Base-by-base conservation (phyloP, 495 filamentous ascomycete genomes). In the Trichoderma gamsii region DNA sequence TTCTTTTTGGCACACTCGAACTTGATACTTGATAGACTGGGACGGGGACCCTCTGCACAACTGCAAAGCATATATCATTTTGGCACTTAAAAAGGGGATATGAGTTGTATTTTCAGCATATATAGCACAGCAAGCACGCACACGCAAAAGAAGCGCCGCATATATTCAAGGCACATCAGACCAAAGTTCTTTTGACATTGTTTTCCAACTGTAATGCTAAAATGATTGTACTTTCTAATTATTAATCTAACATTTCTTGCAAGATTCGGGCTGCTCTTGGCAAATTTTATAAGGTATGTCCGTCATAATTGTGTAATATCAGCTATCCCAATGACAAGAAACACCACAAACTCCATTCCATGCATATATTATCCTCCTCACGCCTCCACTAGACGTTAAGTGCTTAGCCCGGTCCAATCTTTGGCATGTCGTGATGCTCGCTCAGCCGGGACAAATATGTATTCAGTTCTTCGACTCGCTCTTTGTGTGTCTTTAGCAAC, bases 391-490 rank as follows among this genome's bases (percentile, higher is more conserved):
- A 6, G 18, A 38, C 9, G 25, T 35, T 6, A 29, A 4, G 68
- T 13, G 41, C 66, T 83, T 82, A 92, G 73, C 89, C 89, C 4
- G 89, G 89, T 70, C 89, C 89, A 69, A 92, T 92, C 80, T 89
- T 90, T 68, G 89, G 90, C 94, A 99, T 99, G 75, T 99, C 95
- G 75, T 99, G 95, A 77, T 99, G 95, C 79, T 99, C 95, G 78
- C 91, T 96, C 74, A 99, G 79, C 69, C 88, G 88, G 69, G 90
- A 93, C 52, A 99, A 81, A 75, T 97, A 96, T 74, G 91, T 90
- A 76, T 99, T 99, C 70, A 97, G 81, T 76, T 97, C 93, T 77
- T 99, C 93, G 56, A 99, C 95, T 2, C 91, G 88, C 82, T 99
- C 89, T 77, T 98, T 99, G 74, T 99, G 95, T 51, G 93, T 96